Evolutionary conservation across 2,329 filamentous ascomycete genomes (phyloP), one percentile per base, ranked within the genome.

Genomic region (Xylogone sp.): DNA sequence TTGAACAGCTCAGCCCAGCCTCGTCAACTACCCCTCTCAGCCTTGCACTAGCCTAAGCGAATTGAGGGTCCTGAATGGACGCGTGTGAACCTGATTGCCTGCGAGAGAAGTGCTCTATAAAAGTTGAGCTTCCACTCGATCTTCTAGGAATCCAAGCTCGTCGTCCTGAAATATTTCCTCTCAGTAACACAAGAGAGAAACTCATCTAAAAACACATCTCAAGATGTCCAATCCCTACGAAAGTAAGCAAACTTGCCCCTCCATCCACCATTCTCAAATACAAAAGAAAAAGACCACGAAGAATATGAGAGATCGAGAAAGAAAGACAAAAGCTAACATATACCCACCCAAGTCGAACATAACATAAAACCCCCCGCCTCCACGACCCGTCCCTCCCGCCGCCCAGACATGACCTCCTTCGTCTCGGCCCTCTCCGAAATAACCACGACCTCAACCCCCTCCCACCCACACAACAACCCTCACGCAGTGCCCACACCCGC

Each of bases 341-440:
- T 57, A 52, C 51, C 20, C 27, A 24, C 51, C 31, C 50, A 43
- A 86, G 83, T 86, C 65, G 83, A 86, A 66, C 83, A 86, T 71
- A 81, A 80, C 65, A 81, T 86, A 68, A 74, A 77, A 59, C 66
- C 75, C 52, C 66, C 75, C 52, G 49, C 50, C 3, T 57, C 74
- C 45, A 56, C 67, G 5, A 64, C 68, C 21, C 65, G 70, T 46
- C 68, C 71, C 52, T 70, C 70, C 46, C 73, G 74, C 9, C 81
- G 83, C 42, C 69, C 81, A 55, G 81, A 84, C 70, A 86, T 86
- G 83, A 76, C 81, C 48, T 79, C 77, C 55, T 86, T 85, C 64
- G 77, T 84, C 54, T 70, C 77, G 65, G 75, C 77, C 56, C 71
- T 85, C 62, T 67, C 71, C 46, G 64, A 69, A 49, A 66, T 68